Base-by-base conservation (phyloP, 345 rosid species). In the Salix purpurea region DNA sequence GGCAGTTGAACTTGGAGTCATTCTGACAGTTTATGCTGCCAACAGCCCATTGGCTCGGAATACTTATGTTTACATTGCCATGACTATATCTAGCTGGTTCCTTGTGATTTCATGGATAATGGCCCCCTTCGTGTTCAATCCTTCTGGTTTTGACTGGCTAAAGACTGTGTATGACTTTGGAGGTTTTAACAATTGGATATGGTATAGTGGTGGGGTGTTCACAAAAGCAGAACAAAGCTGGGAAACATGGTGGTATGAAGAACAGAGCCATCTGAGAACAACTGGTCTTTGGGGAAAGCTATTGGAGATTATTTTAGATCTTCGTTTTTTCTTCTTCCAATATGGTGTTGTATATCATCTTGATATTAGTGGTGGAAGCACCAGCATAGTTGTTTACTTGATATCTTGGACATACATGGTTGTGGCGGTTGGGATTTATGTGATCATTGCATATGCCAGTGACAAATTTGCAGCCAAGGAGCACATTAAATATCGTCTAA, bases 181-280 rank as follows among this genome's bases (percentile, higher is more conserved):
- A 16, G 93, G 88, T 79, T 94, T 91, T 77, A 82, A 88, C 76
- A 87, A 81, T 77, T 94, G 98, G 98, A 84, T 91, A 70, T 90
- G 97, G 97, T 81, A 71, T 74, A 83, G 73, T 39, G 93, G 84
- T 68, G 92, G 94, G 74, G 79, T 90, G 76, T 83, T 90, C 54
- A 42, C 90, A 34, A 88, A 80, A 76, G 90, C 97, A 1, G 95
- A 90, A 37, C 85, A 89, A 76, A 91, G 96, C 84, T 94, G 98
- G 98, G 98, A 94, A 84, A 85, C 85, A 65, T 94, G 98, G 98
- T 94, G 97, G 97, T 85, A 89, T 0, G 98, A 91, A 81, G 98
- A 94, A 75, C 98, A 94, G 42, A 87, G 87, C 78, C 97, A 94
- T 83, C 85, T 94, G 80, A 88, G 91, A 77, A 87, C 87, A 26